These are phyloP conservation scores for Cryptococcus floricola DNA, from an alignment of 1,284 basidiomycete species.

Conservation along the genomic window DNA sequence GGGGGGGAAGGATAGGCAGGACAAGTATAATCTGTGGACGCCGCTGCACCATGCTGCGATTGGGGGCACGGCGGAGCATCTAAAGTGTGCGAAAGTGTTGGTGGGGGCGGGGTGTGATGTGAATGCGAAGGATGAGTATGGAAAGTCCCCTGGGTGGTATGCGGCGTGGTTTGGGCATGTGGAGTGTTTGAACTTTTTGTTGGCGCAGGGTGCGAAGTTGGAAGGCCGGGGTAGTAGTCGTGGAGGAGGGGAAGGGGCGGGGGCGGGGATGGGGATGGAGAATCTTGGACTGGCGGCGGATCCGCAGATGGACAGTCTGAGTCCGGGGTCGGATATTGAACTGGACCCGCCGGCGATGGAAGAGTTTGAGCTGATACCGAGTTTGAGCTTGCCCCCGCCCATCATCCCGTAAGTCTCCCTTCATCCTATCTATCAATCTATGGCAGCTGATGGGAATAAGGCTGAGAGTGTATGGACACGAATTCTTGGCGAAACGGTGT, in stretches of 20 bases:
- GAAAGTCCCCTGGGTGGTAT: conserved; percentile 83
- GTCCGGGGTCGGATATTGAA: conserved; percentile 60
- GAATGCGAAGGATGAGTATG: conserved; percentile 75
- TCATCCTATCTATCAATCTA: background rate
- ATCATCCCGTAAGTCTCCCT: conserved; percentile 70
- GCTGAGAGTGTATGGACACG: conserved; percentile 48
- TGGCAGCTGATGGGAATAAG: conserved; percentile 13
- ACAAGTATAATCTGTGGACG: conserved; percentile 98
- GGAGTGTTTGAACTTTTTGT: conserved; percentile 68
- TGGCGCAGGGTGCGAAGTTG: conserved; percentile 54
- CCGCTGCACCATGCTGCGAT: conserved; percentile 94
- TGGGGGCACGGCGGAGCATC: conserved; percentile 62
- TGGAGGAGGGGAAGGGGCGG: conserved; percentile 7
- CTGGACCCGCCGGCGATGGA: conserved; percentile 49
- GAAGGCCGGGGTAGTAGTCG: conserved; percentile 19
- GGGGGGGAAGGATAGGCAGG: conserved; percentile 76
- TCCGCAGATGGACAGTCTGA: conserved; percentile 45
- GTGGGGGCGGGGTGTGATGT: conserved; percentile 70
- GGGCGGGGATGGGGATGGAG: conserved; percentile 36
- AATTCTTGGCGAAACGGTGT: conserved; percentile 72
- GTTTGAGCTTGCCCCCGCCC: conserved; percentile 88
- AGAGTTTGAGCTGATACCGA: conserved; percentile 80
- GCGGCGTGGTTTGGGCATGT: conserved; percentile 97
- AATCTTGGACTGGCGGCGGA: conserved; percentile 45
- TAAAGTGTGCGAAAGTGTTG: conserved; percentile 70